Percentiles rank a stretch among this genome's conserved stretches.
phyloP scores from a whole-genome alignment of 495 filamentous ascomycete genomes.

The Evansstolkia leycettana region DNA sequence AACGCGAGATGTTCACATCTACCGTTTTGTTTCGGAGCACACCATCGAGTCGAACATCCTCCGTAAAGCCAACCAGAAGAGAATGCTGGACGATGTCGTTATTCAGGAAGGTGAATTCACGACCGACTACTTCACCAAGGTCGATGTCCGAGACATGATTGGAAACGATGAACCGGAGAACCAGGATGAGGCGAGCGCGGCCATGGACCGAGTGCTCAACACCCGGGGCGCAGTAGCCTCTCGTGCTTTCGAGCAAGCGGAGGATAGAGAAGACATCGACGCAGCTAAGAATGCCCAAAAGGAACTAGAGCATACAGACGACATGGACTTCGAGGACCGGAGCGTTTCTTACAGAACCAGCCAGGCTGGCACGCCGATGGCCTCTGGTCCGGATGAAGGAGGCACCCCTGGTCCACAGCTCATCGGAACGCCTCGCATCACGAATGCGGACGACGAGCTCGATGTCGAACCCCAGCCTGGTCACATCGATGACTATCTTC shows the following conservation, averaged over 20 bases:
- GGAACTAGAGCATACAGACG: slow-evolving; percentile 75
- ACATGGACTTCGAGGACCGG: slow-evolving; percentile 82
- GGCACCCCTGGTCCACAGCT: slow-evolving; percentile 8
- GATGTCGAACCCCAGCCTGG: slow-evolving; percentile 29
- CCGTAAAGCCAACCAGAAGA: slow-evolving; percentile 91
- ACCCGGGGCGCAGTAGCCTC: slow-evolving; percentile 37
- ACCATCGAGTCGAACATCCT: slow-evolving; percentile 99
- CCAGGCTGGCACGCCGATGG: slow-evolving; percentile 19
- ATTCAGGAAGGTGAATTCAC: slow-evolving; percentile 99
- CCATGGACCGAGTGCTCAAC: slow-evolving; percentile 79
- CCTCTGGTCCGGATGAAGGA: slow-evolving; percentile 7
- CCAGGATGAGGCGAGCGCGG: slow-evolving; percentile 57
- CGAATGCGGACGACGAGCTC: slow-evolving; percentile 18
- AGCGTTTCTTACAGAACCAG: slow-evolving; percentile 28
- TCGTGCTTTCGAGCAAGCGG: slow-evolving; percentile 70
- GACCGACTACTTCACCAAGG: slow-evolving; percentile 89
- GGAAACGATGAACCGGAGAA: slow-evolving; percentile 44
- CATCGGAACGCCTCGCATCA: slow-evolving; percentile 3
- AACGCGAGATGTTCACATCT: slow-evolving; percentile 96
- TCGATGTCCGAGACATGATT: slow-evolving; percentile 55
- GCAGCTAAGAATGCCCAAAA: slow-evolving; percentile 82
- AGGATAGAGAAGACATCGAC: slow-evolving; percentile 82
- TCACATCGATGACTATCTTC: slow-evolving; percentile 77
- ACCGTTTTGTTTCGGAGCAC: slow-evolving; percentile 91
- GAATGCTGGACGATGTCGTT: slow-evolving; percentile 93